Evolutionary conservation across 192 early-diverging fungal species (phyloP).

Genomic region (Rhizoclosmatium sp.): DNA sequence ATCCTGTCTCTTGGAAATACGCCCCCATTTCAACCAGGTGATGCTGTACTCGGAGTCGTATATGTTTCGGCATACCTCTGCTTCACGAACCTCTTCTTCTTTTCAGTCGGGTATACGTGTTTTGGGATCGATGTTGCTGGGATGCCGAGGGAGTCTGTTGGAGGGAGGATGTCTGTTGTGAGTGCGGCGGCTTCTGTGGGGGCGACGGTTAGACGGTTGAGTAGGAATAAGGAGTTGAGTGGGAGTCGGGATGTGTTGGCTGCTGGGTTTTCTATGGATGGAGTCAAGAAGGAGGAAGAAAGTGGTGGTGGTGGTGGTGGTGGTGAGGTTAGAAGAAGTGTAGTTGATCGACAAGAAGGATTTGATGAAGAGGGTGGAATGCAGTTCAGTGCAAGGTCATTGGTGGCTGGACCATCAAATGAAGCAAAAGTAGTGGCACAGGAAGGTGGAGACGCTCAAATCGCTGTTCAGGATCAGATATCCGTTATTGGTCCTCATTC

Average conservation of each 20-base stretch:
- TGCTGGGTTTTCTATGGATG: too few relatives aligned
- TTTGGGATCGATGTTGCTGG: slow-evolving; percentile 33
- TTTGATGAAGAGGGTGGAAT: background rate
- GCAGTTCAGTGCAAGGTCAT: background rate
- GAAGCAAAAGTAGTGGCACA: too few relatives aligned
- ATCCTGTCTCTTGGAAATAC: slow-evolving; percentile 34
- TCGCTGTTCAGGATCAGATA: too few relatives aligned
- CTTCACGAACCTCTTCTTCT: slow-evolving; percentile 42
- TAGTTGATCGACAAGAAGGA: background rate
- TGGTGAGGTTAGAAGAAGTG: background rate
- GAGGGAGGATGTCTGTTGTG: too few relatives aligned
- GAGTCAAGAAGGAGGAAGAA: too few relatives aligned
- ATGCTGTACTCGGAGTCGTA: slow-evolving; percentile 32
- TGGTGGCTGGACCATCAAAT: too few relatives aligned
- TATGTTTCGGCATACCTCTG: slow-evolving; percentile 44
- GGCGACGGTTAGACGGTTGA: too few relatives aligned
- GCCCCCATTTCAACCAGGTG: slow-evolving; percentile 37
- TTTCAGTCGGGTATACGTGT: slow-evolving; percentile 32
- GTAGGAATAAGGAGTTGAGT: too few relatives aligned
- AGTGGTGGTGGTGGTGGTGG: too few relatives aligned
- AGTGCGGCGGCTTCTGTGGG: background rate
- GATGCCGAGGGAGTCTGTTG: background rate
- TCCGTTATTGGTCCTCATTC: too few relatives aligned
- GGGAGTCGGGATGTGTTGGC: too few relatives aligned
- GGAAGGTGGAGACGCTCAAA: too few relatives aligned